Conservation (phyloP, 164 flowering plant genomes). For the Santalum album region DNA sequence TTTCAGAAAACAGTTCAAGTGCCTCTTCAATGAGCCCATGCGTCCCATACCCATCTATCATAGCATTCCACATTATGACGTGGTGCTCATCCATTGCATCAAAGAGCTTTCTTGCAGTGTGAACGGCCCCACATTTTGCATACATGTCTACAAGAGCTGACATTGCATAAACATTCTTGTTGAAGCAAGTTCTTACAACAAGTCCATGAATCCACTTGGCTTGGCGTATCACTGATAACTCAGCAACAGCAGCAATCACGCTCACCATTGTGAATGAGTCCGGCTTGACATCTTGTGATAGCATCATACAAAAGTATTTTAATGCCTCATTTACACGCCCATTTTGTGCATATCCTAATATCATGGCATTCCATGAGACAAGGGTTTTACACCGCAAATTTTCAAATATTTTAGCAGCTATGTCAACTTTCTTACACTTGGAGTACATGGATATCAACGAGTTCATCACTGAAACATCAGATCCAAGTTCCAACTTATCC, state of each 20-base stretch:
- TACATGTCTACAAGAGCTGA: conserved; percentile 92
- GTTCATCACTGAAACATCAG: conserved; percentile 57
- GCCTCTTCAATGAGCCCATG: conserved; percentile 68
- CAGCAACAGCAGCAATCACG: conserved; percentile 70
- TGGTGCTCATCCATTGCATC: conserved; percentile 62
- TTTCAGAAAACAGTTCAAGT: conserved; percentile 49
- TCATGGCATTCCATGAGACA: conserved; percentile 91
- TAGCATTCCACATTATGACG: conserved; percentile 84
- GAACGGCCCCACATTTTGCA: conserved; percentile 83
- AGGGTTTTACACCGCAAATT: conserved; percentile 41
- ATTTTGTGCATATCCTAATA: conserved; percentile 74
- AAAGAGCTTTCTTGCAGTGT: conserved; percentile 67
- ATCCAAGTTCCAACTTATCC: conserved; percentile 33
- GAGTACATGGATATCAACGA: conserved; percentile 88
- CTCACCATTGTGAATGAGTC: conserved; percentile 83
- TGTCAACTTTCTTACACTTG: conserved; percentile 63
- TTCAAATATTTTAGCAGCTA: conserved; percentile 46
- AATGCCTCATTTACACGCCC: conserved; percentile 58
- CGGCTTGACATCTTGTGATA: conserved; percentile 25
- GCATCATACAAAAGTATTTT: conserved; percentile 48
- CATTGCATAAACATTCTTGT: conserved; percentile 52
- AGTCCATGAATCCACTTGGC: conserved; percentile 88
- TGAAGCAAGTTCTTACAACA: conserved; percentile 42
- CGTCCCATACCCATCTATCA: conserved; percentile 94
- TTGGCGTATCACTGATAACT: conserved; percentile 51